These are phyloP conservation scores for Ogataea paraovalis DNA, from an alignment of 805 yeast genomes.

Conservation along the genomic window DNA sequence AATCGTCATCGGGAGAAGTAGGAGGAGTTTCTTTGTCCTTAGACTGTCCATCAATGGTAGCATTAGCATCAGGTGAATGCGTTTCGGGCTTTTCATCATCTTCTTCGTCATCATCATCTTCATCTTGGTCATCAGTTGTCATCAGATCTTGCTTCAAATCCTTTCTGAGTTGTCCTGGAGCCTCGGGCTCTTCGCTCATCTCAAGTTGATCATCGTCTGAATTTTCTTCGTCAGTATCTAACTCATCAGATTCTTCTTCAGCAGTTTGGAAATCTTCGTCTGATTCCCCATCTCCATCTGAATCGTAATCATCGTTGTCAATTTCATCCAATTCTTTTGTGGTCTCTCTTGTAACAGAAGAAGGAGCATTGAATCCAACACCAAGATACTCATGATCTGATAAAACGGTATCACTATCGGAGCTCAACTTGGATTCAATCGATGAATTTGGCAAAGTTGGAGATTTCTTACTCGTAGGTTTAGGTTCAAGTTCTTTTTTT, in stretches of 20 bases:
- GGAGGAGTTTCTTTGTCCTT: constrained; percentile 28
- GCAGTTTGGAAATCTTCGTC: constrained; percentile 31
- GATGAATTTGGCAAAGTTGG: neutral
- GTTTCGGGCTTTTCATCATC: constrained; percentile 12
- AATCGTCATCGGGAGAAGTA: constrained; percentile 33
- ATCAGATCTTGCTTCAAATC: constrained; percentile 27
- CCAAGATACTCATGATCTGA: constrained; percentile 9
- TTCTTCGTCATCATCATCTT: constrained; percentile 18
- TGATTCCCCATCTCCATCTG: constrained; percentile 24
- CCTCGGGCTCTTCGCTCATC: constrained; percentile 15
- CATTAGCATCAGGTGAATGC: neutral
- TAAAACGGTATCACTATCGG: constrained; percentile 1
- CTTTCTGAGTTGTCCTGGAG: constrained; percentile 20
- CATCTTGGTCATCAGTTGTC: neutral
- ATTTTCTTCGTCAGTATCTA: constrained; percentile 13
- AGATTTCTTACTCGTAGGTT: constrained; percentile 16
- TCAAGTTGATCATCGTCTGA: constrained; percentile 6
- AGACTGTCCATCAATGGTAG: constrained; percentile 23
- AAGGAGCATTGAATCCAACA: too few species aligned
- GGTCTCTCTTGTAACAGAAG: too few species aligned
- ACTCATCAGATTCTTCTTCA: constrained; percentile 17
- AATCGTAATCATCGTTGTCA: constrained; percentile 2
- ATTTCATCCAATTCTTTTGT: constrained; percentile 1
- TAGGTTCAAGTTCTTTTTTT: constrained; percentile 28
- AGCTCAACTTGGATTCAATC: neutral